A percentile compares a stretch with the other conserved stretches of the same genome.
Evolutionary conservation across 2,329 filamentous ascomycete species (phyloP).

Genomic region (Trichoderma asperellum): DNA sequence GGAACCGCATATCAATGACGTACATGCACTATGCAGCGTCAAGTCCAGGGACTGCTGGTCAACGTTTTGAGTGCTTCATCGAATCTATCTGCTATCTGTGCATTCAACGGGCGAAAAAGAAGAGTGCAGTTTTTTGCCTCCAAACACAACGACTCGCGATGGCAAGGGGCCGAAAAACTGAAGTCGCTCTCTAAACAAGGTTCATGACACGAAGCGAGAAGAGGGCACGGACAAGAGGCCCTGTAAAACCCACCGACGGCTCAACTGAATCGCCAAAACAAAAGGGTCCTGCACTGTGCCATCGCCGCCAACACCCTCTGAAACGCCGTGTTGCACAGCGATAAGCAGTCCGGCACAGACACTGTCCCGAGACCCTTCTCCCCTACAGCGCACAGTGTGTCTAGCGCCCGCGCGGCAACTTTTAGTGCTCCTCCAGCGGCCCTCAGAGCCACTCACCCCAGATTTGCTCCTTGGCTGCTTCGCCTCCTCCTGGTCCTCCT

Average conservation of each 20-base stretch:
- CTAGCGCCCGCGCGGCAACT: conserved; percentile 12
- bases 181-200: background rate
- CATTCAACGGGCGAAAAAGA: background rate
- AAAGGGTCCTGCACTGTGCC: conserved; percentile 9
- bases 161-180: background rate
- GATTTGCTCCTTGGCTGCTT: conserved; percentile 26
- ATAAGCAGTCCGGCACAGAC: background rate
- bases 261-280: background rate
- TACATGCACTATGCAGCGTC: conserved; percentile 9
- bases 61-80: background rate
- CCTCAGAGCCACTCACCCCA: conserved; percentile 6
- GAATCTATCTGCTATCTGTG: background rate
- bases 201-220: conserved; percentile 7
- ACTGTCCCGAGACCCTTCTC: background rate
- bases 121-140: background rate
- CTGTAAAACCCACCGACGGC: background rate
- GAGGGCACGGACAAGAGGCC: background rate
- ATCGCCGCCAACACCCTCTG: background rate
- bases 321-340: background rate
- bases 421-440: background rate
- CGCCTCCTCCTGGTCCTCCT: conserved; percentile 29
- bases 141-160: background rate
- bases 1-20: conserved; percentile 20
- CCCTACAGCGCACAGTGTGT: conserved; percentile 9
- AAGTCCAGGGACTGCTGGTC: background rate